These are phyloP conservation scores for Yamadazyma takamatsuzukensis DNA, from an alignment of 805 yeast species.

Conservation along the genomic window DNA sequence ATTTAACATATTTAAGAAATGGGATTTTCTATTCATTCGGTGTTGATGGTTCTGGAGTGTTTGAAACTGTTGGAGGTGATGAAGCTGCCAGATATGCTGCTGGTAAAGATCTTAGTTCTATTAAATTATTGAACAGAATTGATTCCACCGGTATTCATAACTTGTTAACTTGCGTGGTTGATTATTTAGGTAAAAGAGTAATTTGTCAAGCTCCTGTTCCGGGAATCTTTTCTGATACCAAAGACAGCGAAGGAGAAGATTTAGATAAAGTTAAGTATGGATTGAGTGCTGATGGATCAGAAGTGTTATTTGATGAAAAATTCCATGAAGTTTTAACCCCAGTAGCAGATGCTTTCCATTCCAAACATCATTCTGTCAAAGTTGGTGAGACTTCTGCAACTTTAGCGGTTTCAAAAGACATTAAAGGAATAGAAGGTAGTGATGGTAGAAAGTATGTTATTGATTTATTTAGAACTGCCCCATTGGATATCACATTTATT, in stretches of 20 bases:
- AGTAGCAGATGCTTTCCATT: constrained; percentile 72
- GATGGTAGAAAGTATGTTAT: constrained; percentile 83
- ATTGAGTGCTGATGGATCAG: constrained; percentile 54
- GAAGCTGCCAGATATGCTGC: constrained; percentile 82
- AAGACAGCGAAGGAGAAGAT: constrained; percentile 34
- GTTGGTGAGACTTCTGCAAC: constrained; percentile 42
- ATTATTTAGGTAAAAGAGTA: constrained; percentile 83
- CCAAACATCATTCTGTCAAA: constrained; percentile 64
- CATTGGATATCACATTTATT: constrained; percentile 75
- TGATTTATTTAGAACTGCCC: constrained; percentile 81
- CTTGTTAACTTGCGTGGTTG: constrained; percentile 81
- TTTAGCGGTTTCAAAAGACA: constrained; percentile 66
- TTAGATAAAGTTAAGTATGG: constrained; percentile 69
- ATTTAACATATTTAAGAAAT: constrained; percentile 70
- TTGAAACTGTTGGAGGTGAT: constrained; percentile 67
- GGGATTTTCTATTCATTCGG: constrained; percentile 87
- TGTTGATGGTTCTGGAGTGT: constrained; percentile 58
- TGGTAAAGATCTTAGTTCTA: constrained; percentile 72
- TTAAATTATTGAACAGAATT: constrained; percentile 62
- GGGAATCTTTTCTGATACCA: constrained; percentile 60
- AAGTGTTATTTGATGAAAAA: constrained; percentile 46
- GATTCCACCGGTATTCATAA: constrained; percentile 64
- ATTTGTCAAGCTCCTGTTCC: constrained; percentile 96
- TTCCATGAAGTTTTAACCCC: constrained; percentile 55
- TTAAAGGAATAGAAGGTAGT: constrained; percentile 81